These are phyloP conservation scores for Cinnamomum micranthum DNA, from an alignment of 164 flowering plant genomes.

Conservation along the genomic window DNA sequence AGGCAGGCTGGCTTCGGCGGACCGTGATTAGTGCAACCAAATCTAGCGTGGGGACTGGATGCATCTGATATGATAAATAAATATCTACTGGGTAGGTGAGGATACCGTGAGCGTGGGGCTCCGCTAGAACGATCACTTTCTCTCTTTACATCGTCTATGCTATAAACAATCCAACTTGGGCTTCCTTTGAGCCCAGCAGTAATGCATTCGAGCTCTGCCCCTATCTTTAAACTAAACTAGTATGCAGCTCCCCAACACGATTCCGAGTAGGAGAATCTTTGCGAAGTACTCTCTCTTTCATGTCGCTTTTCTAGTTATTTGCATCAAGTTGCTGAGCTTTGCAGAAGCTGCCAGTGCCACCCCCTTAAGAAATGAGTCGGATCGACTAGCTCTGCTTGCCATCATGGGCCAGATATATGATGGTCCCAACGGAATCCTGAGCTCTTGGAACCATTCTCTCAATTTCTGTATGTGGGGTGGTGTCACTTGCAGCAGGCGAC, in stretches of 20 bases:
- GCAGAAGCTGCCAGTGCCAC: background rate
- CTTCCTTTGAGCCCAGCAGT: no score
- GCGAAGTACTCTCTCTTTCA: background rate
- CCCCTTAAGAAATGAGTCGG: background rate
- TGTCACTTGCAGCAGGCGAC: slow-evolving; percentile 21
- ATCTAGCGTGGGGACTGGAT: no score
- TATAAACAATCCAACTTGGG: no score
- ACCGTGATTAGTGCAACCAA: no score
- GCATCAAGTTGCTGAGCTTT: background rate
- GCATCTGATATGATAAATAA: no score
- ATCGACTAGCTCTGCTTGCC: slow-evolving; percentile 15
- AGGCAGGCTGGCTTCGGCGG: no score
- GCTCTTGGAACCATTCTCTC: slow-evolving; percentile 30
- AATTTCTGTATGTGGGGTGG: slow-evolving; percentile 36
- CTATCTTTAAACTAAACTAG: background rate
- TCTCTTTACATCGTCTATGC: background rate
- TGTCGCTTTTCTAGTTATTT: background rate
- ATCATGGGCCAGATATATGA: slow-evolving; percentile 14
- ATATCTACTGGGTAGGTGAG: no score
- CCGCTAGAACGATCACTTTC: no score
- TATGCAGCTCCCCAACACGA: background rate
- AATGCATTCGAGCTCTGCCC: no score
- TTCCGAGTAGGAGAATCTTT: no score
- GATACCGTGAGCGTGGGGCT: no score
- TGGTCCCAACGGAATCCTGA: slow-evolving; percentile 22